Percentiles rank a stretch among this genome's conserved stretches.
Evolutionary conservation across 2,329 filamentous ascomycete species (phyloP).

Genomic region (Chaetomiaceae sp.): DNA sequence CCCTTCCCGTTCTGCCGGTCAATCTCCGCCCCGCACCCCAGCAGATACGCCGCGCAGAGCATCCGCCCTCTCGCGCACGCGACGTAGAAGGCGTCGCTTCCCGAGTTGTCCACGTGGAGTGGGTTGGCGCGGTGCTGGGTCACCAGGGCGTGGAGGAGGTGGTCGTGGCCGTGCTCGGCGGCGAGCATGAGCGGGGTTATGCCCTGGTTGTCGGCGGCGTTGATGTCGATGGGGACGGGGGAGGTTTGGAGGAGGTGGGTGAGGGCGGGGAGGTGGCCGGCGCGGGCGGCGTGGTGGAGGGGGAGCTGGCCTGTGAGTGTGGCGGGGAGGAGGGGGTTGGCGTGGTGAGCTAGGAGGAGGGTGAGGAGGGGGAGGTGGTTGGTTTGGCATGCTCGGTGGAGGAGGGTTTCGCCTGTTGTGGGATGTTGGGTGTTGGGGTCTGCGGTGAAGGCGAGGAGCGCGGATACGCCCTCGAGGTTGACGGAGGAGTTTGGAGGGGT

Average conservation of each 20-base stretch:
- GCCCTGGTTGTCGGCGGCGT: background rate
- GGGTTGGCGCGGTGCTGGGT: background rate
- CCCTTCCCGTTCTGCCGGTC: background rate
- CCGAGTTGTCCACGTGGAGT: background rate
- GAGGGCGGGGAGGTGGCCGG: background rate
- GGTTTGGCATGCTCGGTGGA: no score
- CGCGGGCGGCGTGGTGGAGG: conserved; percentile 5
- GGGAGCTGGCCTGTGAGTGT: conserved; percentile 5
- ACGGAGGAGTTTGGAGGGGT: no score
- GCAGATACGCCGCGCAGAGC: background rate
- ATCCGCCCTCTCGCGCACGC: conserved; percentile 10
- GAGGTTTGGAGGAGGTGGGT: background rate
- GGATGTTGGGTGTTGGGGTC: no score
- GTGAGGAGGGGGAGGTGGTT: no score
- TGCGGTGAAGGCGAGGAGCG: conserved; percentile 3
- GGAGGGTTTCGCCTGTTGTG: no score
- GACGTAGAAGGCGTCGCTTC: conserved; percentile 10
- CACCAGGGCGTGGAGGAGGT: background rate
- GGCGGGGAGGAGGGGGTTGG: no score
- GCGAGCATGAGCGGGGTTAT: conserved; percentile 11
- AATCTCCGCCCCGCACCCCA: background rate
- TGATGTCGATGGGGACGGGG: background rate
- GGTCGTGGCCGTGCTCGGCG: conserved; percentile 1
- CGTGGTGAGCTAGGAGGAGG: no score
- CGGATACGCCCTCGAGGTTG: background rate